Conservation (phyloP, 2,329 filamentous ascomycete species). For the Pleurostoma richardsiae region DNA sequence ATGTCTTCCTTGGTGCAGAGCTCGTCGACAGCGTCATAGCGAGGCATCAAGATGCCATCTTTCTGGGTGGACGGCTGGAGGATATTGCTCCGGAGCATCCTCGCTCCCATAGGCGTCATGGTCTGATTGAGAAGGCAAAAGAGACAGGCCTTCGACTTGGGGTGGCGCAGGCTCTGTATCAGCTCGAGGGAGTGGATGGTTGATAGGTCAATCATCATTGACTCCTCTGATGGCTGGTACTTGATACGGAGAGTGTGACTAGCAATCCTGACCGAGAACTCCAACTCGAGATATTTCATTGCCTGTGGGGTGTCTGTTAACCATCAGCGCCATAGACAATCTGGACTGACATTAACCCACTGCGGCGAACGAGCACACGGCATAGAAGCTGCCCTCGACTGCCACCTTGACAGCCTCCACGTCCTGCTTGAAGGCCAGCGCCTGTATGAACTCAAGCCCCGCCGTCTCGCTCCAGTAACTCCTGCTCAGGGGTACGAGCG, state of each 20-base stretch:
- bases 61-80: constrained; percentile 78
- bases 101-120: constrained; percentile 79
- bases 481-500: constrained; percentile 63
- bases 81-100: constrained; percentile 79
- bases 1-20: constrained; percentile 77
- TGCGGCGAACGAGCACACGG: constrained; percentile 79
- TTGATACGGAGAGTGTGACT: constrained; percentile 79
- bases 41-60: constrained; percentile 57
- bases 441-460: constrained; percentile 73
- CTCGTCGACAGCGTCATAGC: constrained; percentile 82
- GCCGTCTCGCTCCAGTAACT: constrained; percentile 77
- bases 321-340: constrained; percentile 5
- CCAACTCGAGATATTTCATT: constrained; percentile 74
- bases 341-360: constrained; percentile 41
- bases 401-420: constrained; percentile 76
- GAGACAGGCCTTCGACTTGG: constrained; percentile 75
- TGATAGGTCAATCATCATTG: constrained; percentile 92
- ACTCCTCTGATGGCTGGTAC: constrained; percentile 83
- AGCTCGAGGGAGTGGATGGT: constrained; percentile 85
- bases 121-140: constrained; percentile 85
- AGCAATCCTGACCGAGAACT: constrained; percentile 63
- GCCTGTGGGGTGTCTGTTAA: constrained; percentile 41
- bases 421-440: constrained; percentile 75
- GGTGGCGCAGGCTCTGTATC: constrained; percentile 76
- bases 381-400: constrained; percentile 78